Percentiles rank a stretch among this genome's conserved stretches.
phyloP scores from a whole-genome alignment of 495 filamentous ascomycete genomes.

The Neurospora terricola region DNA sequence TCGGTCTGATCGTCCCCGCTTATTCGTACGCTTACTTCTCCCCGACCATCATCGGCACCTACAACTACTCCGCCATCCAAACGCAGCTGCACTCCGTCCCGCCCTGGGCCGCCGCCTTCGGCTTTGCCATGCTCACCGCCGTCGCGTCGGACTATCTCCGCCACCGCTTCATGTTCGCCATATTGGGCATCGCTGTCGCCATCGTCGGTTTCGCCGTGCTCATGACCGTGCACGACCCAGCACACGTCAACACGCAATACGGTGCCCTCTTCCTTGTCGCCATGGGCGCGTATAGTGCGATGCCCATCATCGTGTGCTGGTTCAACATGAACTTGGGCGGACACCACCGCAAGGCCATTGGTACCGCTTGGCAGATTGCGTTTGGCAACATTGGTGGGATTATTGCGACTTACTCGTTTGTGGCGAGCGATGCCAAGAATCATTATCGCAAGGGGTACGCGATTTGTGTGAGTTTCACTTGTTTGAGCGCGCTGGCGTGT shows the following conservation, averaged over 20 bases:
- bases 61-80: conserved; percentile 54
- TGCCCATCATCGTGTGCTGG: conserved; percentile 86
- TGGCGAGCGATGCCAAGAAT: conserved; percentile 54
- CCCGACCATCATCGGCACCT: conserved; percentile 62
- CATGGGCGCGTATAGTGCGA: conserved; percentile 54
- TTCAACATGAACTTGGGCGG: conserved; percentile 88
- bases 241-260: conserved; percentile 46
- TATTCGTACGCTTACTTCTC: conserved; percentile 66
- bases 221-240: conserved; percentile 46
- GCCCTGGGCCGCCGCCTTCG: conserved; percentile 72
- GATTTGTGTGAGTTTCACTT: conserved; percentile 67
- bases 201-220: conserved; percentile 68
- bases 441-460: conserved; percentile 64
- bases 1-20: conserved; percentile 77
- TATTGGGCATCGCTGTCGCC: conserved; percentile 51
- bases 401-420: conserved; percentile 76
- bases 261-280: conserved; percentile 65
- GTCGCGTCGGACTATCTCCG: conserved; percentile 53
- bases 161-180: conserved; percentile 68
- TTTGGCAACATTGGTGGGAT: conserved; percentile 96
- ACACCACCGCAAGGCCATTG: conserved; percentile 74
- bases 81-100: conserved; percentile 81
- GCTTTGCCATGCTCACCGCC: conserved; percentile 66
- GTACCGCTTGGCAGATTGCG: conserved; percentile 79
- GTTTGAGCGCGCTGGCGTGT: conserved; percentile 53